Evolutionary conservation across 495 filamentous ascomycete species (phyloP), one percentile per base, ranked within the genome.

Genomic region (Talaromyces borbonicus): DNA sequence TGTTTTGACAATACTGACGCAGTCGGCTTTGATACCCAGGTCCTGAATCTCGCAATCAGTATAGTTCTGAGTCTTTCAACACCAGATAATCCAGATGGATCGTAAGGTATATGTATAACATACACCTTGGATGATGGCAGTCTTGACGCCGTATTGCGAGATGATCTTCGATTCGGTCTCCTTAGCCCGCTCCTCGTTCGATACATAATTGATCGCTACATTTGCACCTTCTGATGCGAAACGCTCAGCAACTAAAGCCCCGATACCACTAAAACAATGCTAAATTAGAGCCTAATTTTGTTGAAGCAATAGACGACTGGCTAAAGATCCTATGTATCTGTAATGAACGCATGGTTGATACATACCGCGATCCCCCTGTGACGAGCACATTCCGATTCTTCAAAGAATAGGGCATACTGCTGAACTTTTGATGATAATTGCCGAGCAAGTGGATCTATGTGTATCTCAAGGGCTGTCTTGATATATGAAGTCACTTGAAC

Each of bases 191-290:
- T 67, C 60, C 32, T 56, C 59, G 55, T 65, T 77, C 18, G 72
- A 72, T 47, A 72, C 61, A 53, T 84, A 87, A 57, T 87, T 87
- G 56, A 89, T 79, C 12, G 78, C 80, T 37, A 87, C 59, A 54
- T 85, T 84, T 51, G 65, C 75, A 23, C 80, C 80, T 51, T 83
- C 73, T 6, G 67, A 60, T 5, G 83, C 84, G 56, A 87, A 87
- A 29, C 81, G 82, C 29, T 73, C 61, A 24, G 67, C 72, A 3
- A 84, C 66, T 7, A 77, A 45, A 35, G 79, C 82, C 16, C 84
- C 84, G 3, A 87, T 69, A 9, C 84, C 83, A 53, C 79, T 82
- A 31, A 38, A 18, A 30, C 19, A 36, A 25, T 45, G 45, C 24
- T 18, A 31, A 38, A 37, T 20, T 14, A 37, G 9, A 23, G 45